Evolutionary conservation across 2,329 filamentous ascomycete genomes (phyloP).

Genomic region (Gyromitra esculenta): DNA sequence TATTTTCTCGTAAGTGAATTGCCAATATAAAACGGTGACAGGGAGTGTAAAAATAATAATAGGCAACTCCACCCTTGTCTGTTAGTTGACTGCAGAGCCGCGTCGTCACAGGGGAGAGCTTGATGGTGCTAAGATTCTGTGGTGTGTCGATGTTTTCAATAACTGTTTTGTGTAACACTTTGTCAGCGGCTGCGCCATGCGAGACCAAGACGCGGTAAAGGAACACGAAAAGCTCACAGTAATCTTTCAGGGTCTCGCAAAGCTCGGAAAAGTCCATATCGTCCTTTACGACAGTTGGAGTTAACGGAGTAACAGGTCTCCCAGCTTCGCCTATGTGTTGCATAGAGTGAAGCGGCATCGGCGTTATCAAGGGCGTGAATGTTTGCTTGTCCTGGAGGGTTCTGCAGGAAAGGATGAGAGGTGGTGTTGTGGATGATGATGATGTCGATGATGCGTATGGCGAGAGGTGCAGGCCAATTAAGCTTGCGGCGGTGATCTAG

Average conservation of each 20-base stretch:
- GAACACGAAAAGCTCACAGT: slow-evolving; percentile 45
- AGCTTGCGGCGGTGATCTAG: slow-evolving; percentile 13
- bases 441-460: slow-evolving; percentile 29
- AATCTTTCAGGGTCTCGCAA: slow-evolving; percentile 52
- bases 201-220: slow-evolving; percentile 14
- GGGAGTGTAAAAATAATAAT: slow-evolving; percentile 7
- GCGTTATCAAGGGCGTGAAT: slow-evolving; percentile 43
- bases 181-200: slow-evolving; percentile 27
- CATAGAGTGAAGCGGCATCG: slow-evolving; percentile 44
- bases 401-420: slow-evolving; percentile 31
- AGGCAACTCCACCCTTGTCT: slow-evolving; percentile 46
- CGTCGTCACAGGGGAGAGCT: slow-evolving; percentile 50
- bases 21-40: slow-evolving; percentile 11
- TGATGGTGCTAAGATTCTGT: slow-evolving; percentile 51
- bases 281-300: slow-evolving; percentile 52
- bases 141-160: slow-evolving; percentile 53
- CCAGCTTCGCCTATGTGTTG: slow-evolving; percentile 32
- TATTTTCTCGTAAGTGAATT: slow-evolving; percentile 36
- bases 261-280: slow-evolving; percentile 53
- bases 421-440: slow-evolving; percentile 45
- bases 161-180: slow-evolving; percentile 50
- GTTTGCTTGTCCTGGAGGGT: slow-evolving; percentile 34
- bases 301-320: slow-evolving; percentile 33
- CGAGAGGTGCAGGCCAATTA: slow-evolving; percentile 22
- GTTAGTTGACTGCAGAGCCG: slow-evolving; percentile 48